A percentile compares a stretch with the other conserved stretches of the same genome.
Conservation (phyloP, 352 stramenopile genomes). For the Globisporangium cystogenes region DNA sequence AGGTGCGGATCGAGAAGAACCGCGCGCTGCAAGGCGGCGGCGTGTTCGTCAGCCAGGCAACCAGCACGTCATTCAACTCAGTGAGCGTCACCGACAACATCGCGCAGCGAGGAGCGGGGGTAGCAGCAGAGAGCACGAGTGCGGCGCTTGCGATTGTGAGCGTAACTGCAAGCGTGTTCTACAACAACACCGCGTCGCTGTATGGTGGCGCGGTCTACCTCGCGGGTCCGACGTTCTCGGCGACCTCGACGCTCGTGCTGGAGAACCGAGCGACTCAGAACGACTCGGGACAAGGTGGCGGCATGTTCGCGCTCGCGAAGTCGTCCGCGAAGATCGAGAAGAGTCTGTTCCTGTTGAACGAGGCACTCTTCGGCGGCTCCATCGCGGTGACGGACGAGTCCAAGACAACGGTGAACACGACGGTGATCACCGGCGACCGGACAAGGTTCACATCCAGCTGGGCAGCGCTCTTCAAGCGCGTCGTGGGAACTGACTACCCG, state of each 20-base stretch:
- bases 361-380: conserved; percentile 20
- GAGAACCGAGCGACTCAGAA: conserved; percentile 23
- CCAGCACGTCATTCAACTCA: conserved; percentile 11
- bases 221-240: background rate
- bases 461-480: conserved; percentile 14
- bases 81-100: conserved; percentile 20
- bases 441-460: conserved; percentile 13
- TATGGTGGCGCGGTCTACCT: conserved; percentile 25
- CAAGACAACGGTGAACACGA: conserved; percentile 9
- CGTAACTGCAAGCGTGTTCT: conserved; percentile 22
- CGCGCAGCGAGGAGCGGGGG: conserved; percentile 18
- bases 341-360: conserved; percentile 31
- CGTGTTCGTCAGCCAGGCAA: conserved; percentile 18
- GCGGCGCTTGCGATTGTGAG: background rate
- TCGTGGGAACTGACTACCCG: conserved; percentile 17
- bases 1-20: conserved; percentile 22
- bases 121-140: conserved; percentile 12
- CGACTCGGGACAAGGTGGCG: conserved; percentile 23
- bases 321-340: conserved; percentile 9
- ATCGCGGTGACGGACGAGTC: conserved; percentile 20
- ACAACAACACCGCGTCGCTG: conserved; percentile 32
- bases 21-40: conserved; percentile 23
- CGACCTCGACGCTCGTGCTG: conserved; percentile 16
- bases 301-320: conserved; percentile 11
- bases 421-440: conserved; percentile 19